phyloP scores from a whole-genome alignment of 106 monocot genomes.

The Acorus calamus region DNA sequence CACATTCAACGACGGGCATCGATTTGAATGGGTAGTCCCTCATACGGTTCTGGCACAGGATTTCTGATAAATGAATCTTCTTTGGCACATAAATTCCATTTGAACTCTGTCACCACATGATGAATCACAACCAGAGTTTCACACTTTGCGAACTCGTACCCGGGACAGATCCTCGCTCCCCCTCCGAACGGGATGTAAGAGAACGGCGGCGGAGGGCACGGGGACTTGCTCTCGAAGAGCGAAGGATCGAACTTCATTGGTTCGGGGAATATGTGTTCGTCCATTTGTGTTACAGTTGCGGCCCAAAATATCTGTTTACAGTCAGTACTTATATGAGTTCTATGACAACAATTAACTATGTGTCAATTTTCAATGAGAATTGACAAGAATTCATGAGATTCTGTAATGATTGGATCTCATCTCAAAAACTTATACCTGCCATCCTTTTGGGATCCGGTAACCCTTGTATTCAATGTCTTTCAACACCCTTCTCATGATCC shows the following conservation, averaged over 20 bases:
- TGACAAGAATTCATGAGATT: not conserved
- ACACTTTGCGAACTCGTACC: slow-evolving; percentile 23
- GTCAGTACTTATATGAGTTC: too few relatives aligned
- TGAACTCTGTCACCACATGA: slow-evolving; percentile 20
- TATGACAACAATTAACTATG: too few relatives aligned
- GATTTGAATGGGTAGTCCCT: slow-evolving; percentile 26
- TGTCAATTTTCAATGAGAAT: too few relatives aligned
- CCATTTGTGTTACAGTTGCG: slow-evolving; percentile 24
- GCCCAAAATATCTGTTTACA: slow-evolving; percentile 25
- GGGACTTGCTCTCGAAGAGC: slow-evolving; percentile 11
- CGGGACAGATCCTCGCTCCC: slow-evolving; percentile 25
- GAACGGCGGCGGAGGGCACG: slow-evolving; percentile 8
- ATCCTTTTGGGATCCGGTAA: slow-evolving; percentile 31
- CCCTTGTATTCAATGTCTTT: slow-evolving; percentile 23
- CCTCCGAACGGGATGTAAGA: slow-evolving; percentile 27
- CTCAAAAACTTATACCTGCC: slow-evolving; percentile 16
- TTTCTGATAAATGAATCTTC: slow-evolving; percentile 18
- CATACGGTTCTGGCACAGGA: slow-evolving; percentile 24
- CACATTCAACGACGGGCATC: not conserved
- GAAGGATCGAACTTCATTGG: slow-evolving; percentile 17
- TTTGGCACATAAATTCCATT: slow-evolving; percentile 23
- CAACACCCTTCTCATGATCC: slow-evolving; percentile 16
- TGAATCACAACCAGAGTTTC: slow-evolving; percentile 29
- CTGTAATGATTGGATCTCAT: too few relatives aligned
- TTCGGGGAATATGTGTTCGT: slow-evolving; percentile 18